A percentile compares a stretch with the other conserved stretches of the same genome.
These are phyloP conservation scores for Sphagnum fallax DNA, from an alignment of 228 moss, liverwort and hornwort species.

Conservation along the genomic window DNA sequence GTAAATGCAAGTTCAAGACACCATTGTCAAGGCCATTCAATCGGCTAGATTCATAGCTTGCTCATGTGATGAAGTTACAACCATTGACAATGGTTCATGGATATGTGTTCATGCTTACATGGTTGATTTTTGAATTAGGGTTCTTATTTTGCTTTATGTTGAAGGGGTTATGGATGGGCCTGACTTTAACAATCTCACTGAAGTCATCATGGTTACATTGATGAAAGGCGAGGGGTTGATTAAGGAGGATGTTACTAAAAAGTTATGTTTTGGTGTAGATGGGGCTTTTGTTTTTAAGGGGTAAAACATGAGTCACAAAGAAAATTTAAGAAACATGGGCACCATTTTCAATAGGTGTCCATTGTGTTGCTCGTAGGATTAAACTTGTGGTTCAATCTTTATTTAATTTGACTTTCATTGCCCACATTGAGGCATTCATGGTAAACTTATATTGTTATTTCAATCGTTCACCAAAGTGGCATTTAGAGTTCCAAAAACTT, in stretches of 20 bases:
- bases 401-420: background rate
- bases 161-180: no score
- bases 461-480: background rate
- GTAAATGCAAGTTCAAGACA: background rate
- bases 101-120: no score
- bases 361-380: background rate
- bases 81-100: no score
- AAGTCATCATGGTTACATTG: no score
- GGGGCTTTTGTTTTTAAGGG: background rate
- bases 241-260: no score
- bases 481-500: background rate
- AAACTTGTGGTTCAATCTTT: background rate
- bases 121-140: no score
- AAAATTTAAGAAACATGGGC: background rate
- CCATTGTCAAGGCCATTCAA: background rate
- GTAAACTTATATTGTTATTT: background rate
- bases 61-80: no score
- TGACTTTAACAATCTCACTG: no score
- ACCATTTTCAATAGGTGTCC: background rate
- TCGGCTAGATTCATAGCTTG: background rate
- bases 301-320: background rate
- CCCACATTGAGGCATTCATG: background rate
- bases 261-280: background rate
- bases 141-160: no score
- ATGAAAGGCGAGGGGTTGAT: no score